phyloP scores from a whole-genome alignment of 768 basidiomycete species.

The Scleroderma citrinum region DNA sequence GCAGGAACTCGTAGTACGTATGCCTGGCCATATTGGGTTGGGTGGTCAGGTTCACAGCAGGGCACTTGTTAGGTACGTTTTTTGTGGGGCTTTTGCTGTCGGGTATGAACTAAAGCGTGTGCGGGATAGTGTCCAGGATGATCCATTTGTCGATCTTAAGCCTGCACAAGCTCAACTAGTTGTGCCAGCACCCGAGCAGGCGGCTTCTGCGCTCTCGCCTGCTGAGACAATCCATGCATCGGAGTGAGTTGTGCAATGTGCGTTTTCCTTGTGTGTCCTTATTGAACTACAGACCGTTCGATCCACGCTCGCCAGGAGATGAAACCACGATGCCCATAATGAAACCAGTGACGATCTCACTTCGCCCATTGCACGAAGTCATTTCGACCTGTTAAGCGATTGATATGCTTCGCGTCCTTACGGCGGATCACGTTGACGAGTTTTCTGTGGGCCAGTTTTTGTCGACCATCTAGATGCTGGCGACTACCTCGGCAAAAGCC shows the following conservation, averaged over 20 bases:
- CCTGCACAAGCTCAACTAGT: not conserved
- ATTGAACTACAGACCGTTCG: slow-evolving; percentile 8
- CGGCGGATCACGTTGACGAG: no score
- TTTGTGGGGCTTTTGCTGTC: no score
- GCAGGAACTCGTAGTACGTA: slow-evolving; percentile 25
- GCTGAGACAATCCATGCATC: slow-evolving; percentile 25
- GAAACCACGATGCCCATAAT: slow-evolving; percentile 18
- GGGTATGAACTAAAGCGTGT: not conserved
- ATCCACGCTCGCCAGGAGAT: slow-evolving; percentile 30
- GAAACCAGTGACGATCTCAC: slow-evolving; percentile 22
- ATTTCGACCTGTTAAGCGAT: slow-evolving; percentile 19
- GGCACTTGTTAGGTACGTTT: slow-evolving; percentile 15
- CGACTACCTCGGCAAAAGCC: slow-evolving; percentile 9
- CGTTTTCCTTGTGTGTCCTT: not conserved
- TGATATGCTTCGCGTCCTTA: no score
- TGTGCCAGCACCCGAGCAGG: slow-evolving; percentile 6
- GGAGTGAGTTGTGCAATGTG: slow-evolving; percentile 17
- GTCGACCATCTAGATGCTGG: slow-evolving; percentile 9
- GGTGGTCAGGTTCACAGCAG: slow-evolving; percentile 9
- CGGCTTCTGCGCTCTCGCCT: slow-evolving; percentile 15
- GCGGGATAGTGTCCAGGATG: slow-evolving; percentile 18
- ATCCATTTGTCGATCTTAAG: slow-evolving; percentile 22
- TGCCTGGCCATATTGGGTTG: slow-evolving; percentile 24
- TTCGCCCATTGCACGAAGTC: slow-evolving; percentile 30
- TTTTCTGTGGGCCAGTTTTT: slow-evolving; percentile 8